Conservation (phyloP, 805 yeast species). For the Monosporozyma unispora region DNA sequence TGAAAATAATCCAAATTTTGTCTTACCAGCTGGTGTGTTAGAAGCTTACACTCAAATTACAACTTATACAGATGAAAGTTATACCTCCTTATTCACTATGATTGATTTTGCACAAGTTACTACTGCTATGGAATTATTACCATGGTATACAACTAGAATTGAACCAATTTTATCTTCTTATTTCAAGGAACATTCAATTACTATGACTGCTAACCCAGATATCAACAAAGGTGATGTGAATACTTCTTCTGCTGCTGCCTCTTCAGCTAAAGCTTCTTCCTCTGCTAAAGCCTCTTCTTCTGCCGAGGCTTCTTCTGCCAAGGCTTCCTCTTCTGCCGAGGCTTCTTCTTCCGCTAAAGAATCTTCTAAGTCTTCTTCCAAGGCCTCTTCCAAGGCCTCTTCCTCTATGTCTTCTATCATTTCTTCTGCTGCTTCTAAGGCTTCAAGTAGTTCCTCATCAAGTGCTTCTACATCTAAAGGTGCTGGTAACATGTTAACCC, state of each 20-base stretch:
- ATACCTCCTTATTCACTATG: constrained; percentile 27
- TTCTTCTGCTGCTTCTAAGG: not conserved
- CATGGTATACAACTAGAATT: constrained; percentile 31
- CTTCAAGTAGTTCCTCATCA: constrained; percentile 1
- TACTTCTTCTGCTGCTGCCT: constrained; percentile 7
- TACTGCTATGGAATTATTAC: constrained; percentile 26
- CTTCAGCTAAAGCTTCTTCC: constrained; percentile 6
- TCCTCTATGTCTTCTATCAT: constrained; percentile 5
- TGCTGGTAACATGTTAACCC: constrained; percentile 8
- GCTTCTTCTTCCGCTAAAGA: constrained; percentile 6
- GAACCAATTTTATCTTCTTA: constrained; percentile 14
- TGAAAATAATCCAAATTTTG: constrained; percentile 11
- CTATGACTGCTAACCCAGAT: constrained; percentile 8
- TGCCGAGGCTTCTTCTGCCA: constrained; percentile 3
- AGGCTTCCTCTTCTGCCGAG: constrained; percentile 7
- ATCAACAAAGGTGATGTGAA: constrained; percentile 6
- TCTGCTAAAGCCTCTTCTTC: constrained; percentile 6
- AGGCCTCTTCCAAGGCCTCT: constrained; percentile 8
- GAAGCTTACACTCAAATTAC: constrained; percentile 20
- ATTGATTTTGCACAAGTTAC: constrained; percentile 27
- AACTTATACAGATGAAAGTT: constrained; percentile 30
- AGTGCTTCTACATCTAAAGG: constrained; percentile 4
- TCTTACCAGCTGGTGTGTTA: constrained; percentile 19
- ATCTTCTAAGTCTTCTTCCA: constrained; percentile 7
- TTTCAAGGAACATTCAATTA: constrained; percentile 9